Conservation (phyloP, 2,329 filamentous ascomycete genomes). For the Aureobasidium pullulans region DNA sequence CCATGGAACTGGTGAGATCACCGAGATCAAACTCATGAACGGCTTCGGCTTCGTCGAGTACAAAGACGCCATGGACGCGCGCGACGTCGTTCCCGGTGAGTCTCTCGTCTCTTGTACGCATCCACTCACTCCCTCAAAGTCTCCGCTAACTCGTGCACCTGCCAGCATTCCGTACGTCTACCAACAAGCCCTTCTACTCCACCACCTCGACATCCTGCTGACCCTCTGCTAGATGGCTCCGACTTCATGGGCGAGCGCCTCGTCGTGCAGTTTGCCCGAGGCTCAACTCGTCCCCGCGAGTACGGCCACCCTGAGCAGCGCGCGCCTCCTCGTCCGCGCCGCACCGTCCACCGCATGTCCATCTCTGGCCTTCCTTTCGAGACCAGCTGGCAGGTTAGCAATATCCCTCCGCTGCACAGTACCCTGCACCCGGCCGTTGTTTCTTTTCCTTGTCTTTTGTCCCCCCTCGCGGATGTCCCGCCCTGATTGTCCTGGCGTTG, state of each 20-base stretch:
- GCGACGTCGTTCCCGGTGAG: conserved; percentile 96
- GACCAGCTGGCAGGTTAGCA: conserved; percentile 99
- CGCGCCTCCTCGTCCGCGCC: conserved; percentile 71
- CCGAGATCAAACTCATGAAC: conserved; percentile 99
- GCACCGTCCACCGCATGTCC: conserved; percentile 94
- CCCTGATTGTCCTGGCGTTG: not conserved
- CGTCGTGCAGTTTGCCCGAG: conserved; percentile 96
- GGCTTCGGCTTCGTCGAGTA: conserved; percentile 99
- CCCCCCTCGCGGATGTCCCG: not conserved
- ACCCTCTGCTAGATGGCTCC: conserved; percentile 66
- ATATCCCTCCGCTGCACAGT: conserved; percentile 20
- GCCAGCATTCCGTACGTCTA: conserved; percentile 55
- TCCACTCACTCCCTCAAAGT: conserved; percentile 11
- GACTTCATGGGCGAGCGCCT: conserved; percentile 97
- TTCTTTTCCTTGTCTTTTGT: conserved; percentile 4
- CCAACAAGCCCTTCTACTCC: not conserved
- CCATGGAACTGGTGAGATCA: conserved; percentile 95
- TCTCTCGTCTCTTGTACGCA: conserved; percentile 20
- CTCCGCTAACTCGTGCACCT: conserved; percentile 17
- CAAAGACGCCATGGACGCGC: conserved; percentile 95
- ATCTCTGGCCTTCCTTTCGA: conserved; percentile 94
- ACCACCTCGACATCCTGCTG: not conserved
- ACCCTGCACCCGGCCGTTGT: not conserved
- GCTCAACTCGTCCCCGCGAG: conserved; percentile 59
- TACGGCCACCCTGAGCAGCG: conserved; percentile 30